These are phyloP conservation scores for Sclerotinia subarctica DNA, from an alignment of 2,329 filamentous ascomycete species.

Conservation along the genomic window DNA sequence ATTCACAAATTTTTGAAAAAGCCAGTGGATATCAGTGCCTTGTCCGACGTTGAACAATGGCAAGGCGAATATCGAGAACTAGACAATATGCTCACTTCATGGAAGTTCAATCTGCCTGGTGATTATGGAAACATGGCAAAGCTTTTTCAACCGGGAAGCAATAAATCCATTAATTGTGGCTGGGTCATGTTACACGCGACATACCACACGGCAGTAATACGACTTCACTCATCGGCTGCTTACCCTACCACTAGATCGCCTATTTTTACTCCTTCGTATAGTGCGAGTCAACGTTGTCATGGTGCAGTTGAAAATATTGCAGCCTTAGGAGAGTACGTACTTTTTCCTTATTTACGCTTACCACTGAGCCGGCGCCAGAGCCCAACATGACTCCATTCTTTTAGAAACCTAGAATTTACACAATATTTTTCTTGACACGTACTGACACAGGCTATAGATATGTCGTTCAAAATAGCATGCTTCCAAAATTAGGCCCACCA, in stretches of 20 bases:
- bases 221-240: conserved; percentile 85
- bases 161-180: conserved; percentile 71
- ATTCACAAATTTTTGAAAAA: conserved; percentile 87
- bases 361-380: neutral
- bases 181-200: conserved; percentile 77
- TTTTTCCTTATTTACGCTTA: neutral
- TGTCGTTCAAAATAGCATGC: conserved; percentile 69
- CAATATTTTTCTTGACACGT: neutral
- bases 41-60: conserved; percentile 86
- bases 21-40: conserved; percentile 81
- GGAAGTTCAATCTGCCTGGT: conserved; percentile 78
- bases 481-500: conserved; percentile 79
- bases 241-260: conserved; percentile 86
- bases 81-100: conserved; percentile 72
- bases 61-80: conserved; percentile 82
- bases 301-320: conserved; percentile 80
- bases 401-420: neutral
- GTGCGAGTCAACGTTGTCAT: conserved; percentile 78
- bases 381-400: neutral
- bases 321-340: conserved; percentile 65
- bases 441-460: conserved; percentile 16
- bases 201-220: conserved; percentile 85
- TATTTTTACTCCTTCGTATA: conserved; percentile 86
- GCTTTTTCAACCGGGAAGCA: conserved; percentile 65
- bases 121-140: conserved; percentile 84